phyloP scores from a whole-genome alignment of 2,329 filamentous ascomycete genomes.

The Penicillium sp. region DNA sequence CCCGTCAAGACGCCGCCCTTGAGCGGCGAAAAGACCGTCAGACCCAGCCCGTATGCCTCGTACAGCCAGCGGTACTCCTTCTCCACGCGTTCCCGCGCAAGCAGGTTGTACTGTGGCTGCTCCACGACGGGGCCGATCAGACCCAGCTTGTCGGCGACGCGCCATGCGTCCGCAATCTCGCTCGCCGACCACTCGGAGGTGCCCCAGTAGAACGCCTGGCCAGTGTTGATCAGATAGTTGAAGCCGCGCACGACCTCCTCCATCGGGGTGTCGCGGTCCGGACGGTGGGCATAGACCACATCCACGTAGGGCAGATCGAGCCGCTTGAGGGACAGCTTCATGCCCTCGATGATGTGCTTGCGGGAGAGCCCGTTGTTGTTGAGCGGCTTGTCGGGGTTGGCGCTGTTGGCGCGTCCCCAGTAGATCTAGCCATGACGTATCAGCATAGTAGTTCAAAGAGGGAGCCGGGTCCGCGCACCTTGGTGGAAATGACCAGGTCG shows the following conservation, averaged over 20 bases:
- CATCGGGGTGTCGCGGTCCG: slow-evolving; percentile 66
- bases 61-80: slow-evolving; percentile 61
- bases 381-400: slow-evolving; percentile 58
- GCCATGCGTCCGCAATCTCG: slow-evolving; percentile 63
- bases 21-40: slow-evolving; percentile 63
- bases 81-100: slow-evolving; percentile 62
- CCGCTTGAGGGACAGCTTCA: slow-evolving; percentile 58
- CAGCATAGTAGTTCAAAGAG: background rate
- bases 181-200: slow-evolving; percentile 66
- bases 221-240: slow-evolving; percentile 65
- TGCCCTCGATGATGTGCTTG: slow-evolving; percentile 68
- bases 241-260: slow-evolving; percentile 69
- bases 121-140: slow-evolving; percentile 64
- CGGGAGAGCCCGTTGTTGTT: slow-evolving; percentile 67
- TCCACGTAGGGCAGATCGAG: slow-evolving; percentile 67
- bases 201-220: slow-evolving; percentile 69
- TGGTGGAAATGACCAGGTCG: slow-evolving; percentile 58
- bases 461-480: slow-evolving; percentile 32
- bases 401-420: slow-evolving; percentile 60
- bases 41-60: slow-evolving; percentile 57
- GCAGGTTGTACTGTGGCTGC: slow-evolving; percentile 66
- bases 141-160: slow-evolving; percentile 58
- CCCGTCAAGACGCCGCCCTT: slow-evolving; percentile 61
- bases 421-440: slow-evolving; percentile 49
- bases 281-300: slow-evolving; percentile 66